Evolutionary conservation across 306 rosid species (phyloP).

Genomic region (Neltuma alba): DNA sequence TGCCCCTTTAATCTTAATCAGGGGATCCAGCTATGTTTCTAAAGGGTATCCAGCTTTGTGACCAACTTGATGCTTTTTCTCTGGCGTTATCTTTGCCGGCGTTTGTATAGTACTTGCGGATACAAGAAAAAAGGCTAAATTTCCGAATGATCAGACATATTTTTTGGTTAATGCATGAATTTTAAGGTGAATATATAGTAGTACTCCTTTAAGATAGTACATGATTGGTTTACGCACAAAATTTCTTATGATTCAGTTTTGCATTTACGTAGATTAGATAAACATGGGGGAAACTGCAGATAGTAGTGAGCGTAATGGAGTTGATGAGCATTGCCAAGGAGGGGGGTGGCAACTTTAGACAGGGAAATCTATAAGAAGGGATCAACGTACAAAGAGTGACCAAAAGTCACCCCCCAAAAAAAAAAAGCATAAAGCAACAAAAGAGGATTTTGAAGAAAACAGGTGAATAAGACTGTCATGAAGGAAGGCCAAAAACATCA

Average conservation of each 20-base stretch:
- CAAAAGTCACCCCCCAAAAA: neutral
- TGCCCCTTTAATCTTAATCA: neutral
- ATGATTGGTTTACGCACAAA: neutral
- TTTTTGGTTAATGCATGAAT: neutral
- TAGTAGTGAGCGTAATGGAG: neutral
- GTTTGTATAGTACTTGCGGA: neutral
- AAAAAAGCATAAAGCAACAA: neutral
- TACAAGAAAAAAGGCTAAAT: neutral
- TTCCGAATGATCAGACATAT: neutral
- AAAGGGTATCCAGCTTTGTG: neutral
- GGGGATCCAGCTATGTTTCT: neutral
- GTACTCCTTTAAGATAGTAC: neutral
- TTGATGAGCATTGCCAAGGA: neutral
- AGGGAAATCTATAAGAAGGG: neutral
- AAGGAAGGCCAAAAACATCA: neutral
- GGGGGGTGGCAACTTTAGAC: conserved; percentile 2
- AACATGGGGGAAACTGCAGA: neutral
- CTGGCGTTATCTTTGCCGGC: neutral
- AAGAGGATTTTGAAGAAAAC: neutral
- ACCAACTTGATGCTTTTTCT: neutral
- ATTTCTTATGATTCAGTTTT: too few relatives aligned
- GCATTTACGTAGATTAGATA: neutral
- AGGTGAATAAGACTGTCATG: neutral
- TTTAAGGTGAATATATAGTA: neutral
- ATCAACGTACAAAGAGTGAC: neutral